These are phyloP conservation scores for Termitomyces sp. DNA, from an alignment of 768 basidiomycete genomes.

Conservation along the genomic window DNA sequence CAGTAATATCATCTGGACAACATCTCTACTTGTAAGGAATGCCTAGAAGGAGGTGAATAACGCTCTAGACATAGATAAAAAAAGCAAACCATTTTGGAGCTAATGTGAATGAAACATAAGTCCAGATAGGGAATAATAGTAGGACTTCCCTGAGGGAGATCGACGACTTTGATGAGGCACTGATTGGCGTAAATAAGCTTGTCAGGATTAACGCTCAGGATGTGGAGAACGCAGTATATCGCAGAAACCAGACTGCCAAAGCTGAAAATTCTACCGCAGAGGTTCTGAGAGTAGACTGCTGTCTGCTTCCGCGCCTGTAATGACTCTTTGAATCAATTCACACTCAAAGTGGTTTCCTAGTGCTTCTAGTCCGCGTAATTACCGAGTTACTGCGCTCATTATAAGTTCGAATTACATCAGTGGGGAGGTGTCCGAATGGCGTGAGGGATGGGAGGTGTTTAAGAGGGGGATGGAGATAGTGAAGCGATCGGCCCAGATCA, in stretches of 20 bases:
- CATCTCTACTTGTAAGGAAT: constrained; percentile 39
- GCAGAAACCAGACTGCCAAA: constrained; percentile 52
- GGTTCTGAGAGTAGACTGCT: constrained; percentile 45
- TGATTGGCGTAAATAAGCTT: constrained; percentile 14
- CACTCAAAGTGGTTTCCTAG: constrained; percentile 63
- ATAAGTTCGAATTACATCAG: too few species aligned
- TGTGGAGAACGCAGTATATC: constrained; percentile 60
- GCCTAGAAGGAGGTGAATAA: constrained; percentile 20
- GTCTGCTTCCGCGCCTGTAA: constrained; percentile 45
- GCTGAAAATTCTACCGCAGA: constrained; percentile 47
- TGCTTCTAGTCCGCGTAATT: constrained; percentile 59
- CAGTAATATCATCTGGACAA: background rate
- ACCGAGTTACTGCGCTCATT: constrained; percentile 36
- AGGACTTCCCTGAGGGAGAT: constrained; percentile 21
- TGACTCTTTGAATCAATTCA: constrained; percentile 36
- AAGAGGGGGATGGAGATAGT: too few species aligned
- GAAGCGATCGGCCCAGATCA: too few species aligned
- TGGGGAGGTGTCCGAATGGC: too few species aligned
- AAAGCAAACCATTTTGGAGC: constrained; percentile 35
- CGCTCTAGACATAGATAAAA: background rate
- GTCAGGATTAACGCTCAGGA: constrained; percentile 46
- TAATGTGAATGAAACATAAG: constrained; percentile 8
- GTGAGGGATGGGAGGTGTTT: too few species aligned
- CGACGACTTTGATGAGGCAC: constrained; percentile 49
- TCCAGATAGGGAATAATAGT: background rate